Evolutionary conservation across 2,329 filamentous ascomycete genomes (phyloP).

Genomic region (Cladobotryum mycophilum): DNA sequence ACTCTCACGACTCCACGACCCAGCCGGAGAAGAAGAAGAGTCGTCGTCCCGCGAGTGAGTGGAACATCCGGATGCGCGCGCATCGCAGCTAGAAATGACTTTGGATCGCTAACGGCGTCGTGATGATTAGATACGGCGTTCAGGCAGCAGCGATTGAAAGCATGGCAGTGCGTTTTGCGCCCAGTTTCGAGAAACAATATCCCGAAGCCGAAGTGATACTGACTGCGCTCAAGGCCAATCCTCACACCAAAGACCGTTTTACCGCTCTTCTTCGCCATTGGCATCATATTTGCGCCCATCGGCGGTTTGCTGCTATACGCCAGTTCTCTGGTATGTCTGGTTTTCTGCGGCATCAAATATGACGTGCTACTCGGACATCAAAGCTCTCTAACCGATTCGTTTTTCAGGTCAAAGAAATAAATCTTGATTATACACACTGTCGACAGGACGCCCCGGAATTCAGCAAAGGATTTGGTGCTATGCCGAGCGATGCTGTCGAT

Average conservation of each 20-base stretch:
- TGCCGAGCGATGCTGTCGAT: constrained; percentile 53
- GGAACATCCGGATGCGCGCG: constrained; percentile 24
- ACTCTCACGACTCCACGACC: constrained; percentile 48
- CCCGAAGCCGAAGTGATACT: constrained; percentile 23
- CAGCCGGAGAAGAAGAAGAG: constrained; percentile 76
- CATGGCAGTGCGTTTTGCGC: constrained; percentile 79
- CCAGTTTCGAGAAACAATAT: not conserved
- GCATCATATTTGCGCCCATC: constrained; percentile 88
- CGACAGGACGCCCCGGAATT: constrained; percentile 43
- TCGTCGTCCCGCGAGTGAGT: constrained; percentile 80
- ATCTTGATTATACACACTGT: constrained; percentile 86
- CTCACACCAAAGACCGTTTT: constrained; percentile 90
- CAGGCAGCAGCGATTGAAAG: constrained; percentile 91
- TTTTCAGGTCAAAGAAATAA: constrained; percentile 76
- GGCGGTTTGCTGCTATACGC: constrained; percentile 82
- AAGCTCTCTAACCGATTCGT: constrained; percentile 12
- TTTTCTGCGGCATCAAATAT: not conserved
- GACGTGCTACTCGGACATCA: not conserved
- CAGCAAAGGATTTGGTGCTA: constrained; percentile 34
- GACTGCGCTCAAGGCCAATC: constrained; percentile 63
- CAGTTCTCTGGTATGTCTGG: constrained; percentile 60
- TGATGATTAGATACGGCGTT: constrained; percentile 76
- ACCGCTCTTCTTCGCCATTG: constrained; percentile 84
- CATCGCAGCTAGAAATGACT: not conserved
- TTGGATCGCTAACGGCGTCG: constrained; percentile 1